These are phyloP conservation scores for Ceratocystis harringtonii DNA, from an alignment of 2,329 filamentous ascomycete genomes.

Conservation along the genomic window DNA sequence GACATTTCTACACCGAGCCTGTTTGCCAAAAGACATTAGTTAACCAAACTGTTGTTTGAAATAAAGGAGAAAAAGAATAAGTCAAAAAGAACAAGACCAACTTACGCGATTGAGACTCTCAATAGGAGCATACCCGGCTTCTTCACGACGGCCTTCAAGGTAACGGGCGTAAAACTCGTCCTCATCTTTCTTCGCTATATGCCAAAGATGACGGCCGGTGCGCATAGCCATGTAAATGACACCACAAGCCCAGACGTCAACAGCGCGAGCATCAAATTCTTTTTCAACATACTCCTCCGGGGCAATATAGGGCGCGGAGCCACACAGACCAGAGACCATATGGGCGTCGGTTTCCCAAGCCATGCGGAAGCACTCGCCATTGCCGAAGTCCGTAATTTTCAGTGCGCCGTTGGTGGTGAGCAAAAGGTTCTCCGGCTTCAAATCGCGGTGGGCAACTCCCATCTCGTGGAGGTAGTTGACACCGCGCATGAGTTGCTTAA, in stretches of 20 bases:
- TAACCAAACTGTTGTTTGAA: background rate
- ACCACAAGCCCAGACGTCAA: conserved; percentile 95
- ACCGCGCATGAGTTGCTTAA: conserved; percentile 97
- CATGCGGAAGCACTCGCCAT: conserved; percentile 98
- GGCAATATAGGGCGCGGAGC: conserved; percentile 91
- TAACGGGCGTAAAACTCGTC: conserved; percentile 96
- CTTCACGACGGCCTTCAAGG: conserved; percentile 78
- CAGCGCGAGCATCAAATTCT: conserved; percentile 93
- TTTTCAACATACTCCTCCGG: conserved; percentile 91
- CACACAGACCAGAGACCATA: conserved; percentile 94
- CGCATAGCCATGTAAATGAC: conserved; percentile 99
- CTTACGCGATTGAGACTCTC: conserved; percentile 88
- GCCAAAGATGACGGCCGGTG: conserved; percentile 89
- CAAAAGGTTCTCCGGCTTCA: conserved; percentile 93
- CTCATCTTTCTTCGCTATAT: conserved; percentile 89
- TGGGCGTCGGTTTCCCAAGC: conserved; percentile 97
- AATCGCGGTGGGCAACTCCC: conserved; percentile 91
- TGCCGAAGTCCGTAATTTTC: conserved; percentile 98
- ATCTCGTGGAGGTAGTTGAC: conserved; percentile 99
- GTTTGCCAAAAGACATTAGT: conserved; percentile 13
- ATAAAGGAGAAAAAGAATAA: background rate
- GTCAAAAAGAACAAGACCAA: conserved; percentile 18
- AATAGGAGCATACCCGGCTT: conserved; percentile 91
- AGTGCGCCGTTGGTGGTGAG: conserved; percentile 82
- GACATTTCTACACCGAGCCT: conserved; percentile 95